A percentile compares a stretch with the other conserved stretches of the same genome.
These are phyloP conservation scores for Thielaviopsis populi DNA, from an alignment of 2,329 filamentous ascomycete species.

Conservation along the genomic window DNA sequence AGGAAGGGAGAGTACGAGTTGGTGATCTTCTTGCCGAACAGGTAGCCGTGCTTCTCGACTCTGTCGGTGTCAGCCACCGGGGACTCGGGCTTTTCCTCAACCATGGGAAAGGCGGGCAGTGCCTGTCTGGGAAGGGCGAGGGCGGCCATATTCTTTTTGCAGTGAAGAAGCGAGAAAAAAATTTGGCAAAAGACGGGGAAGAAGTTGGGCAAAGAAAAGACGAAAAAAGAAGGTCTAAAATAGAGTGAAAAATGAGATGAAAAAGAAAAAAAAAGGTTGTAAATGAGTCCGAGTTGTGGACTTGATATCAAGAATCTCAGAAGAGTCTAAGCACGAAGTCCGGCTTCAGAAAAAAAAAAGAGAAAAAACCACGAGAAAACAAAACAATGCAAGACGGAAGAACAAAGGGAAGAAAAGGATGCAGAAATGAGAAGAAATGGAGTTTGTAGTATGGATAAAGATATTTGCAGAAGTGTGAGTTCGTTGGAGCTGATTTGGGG, in stretches of 20 bases:
- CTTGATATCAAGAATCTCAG: neutral
- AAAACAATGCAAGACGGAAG: constrained; percentile 2
- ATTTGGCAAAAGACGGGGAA: too few species aligned
- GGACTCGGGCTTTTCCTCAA: neutral
- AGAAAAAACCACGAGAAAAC: neutral
- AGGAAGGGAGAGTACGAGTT: constrained; percentile 41
- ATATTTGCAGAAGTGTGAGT: neutral
- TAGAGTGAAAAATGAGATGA: neutral
- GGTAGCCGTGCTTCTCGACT: constrained; percentile 30
- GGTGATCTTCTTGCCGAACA: constrained; percentile 42
- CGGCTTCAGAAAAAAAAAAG: neutral
- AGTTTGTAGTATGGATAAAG: neutral
- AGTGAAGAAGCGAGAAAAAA: neutral
- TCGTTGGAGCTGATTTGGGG: neutral
- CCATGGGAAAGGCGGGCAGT: neutral
- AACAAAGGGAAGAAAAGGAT: neutral
- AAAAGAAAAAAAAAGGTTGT: neutral
- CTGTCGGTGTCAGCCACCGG: constrained; percentile 7
- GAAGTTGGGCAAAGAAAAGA: neutral
- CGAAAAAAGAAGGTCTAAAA: neutral
- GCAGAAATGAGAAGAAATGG: neutral
- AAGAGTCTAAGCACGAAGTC: neutral
- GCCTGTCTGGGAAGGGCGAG: neutral
- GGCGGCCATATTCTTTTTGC: constrained; percentile 9
- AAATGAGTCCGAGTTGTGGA: neutral